A percentile compares a stretch with the other conserved stretches of the same genome.
phyloP scores from a whole-genome alignment of 2,329 filamentous ascomycete species.

The Botryotinia convoluta region DNA sequence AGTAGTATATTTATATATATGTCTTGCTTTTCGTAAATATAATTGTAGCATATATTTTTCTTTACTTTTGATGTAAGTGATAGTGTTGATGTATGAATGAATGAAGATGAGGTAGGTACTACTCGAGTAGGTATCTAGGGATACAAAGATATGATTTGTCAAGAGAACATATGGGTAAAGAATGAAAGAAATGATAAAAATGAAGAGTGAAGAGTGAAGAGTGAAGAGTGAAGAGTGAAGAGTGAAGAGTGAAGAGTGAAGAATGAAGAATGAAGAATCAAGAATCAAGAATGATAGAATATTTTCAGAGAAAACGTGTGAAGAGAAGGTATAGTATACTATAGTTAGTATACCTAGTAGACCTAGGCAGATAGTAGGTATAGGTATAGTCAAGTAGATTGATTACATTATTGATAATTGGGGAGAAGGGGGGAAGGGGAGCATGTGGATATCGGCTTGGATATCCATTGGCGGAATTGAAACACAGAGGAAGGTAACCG shows the following conservation, averaged over 20 bases:
- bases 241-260: too few species aligned
- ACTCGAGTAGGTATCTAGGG: not conserved
- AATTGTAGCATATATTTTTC: not conserved
- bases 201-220: not conserved
- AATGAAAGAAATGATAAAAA: not conserved
- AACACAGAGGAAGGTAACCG: not conserved
- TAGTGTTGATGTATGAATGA: not conserved
- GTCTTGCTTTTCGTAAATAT: not conserved
- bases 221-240: not conserved
- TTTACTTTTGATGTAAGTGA: not conserved
- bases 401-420: not conserved
- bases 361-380: too few species aligned
- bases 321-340: not conserved
- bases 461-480: not conserved
- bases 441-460: not conserved
- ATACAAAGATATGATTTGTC: not conserved
- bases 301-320: not conserved
- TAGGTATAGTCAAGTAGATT: not conserved
- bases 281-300: not conserved
- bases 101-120: not conserved
- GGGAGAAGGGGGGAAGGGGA: not conserved
- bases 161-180: not conserved
- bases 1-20: not conserved
- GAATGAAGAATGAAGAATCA: not conserved
- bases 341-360: not conserved